These are phyloP conservation scores for Stagonosporopsis chrysanthemi DNA, from an alignment of 2,329 filamentous ascomycete species.

Conservation along the genomic window DNA sequence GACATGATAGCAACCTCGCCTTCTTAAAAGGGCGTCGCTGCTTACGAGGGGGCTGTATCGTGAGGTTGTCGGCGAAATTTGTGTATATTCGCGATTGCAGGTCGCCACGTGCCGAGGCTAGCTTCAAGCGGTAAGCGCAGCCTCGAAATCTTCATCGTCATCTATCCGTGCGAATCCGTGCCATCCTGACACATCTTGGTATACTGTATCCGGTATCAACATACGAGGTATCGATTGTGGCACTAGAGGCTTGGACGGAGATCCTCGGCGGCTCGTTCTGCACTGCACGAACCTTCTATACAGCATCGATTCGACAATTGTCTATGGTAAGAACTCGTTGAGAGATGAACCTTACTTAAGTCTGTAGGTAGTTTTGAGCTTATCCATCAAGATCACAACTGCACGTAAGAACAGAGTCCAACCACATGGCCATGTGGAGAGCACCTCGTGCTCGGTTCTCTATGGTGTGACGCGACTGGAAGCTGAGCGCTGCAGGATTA, in stretches of 20 bases:
- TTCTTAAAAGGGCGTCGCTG: background rate
- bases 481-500: too few species aligned
- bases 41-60: background rate
- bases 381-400: too few species aligned
- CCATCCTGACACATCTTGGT: conserved; percentile 21
- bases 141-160: conserved; percentile 8
- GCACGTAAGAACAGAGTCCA: too few species aligned
- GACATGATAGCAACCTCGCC: background rate
- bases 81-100: background rate
- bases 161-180: conserved; percentile 3
- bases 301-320: too few species aligned
- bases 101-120: conserved; percentile 14
- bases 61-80: conserved; percentile 8
- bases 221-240: conserved; percentile 23
- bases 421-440: too few species aligned
- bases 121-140: background rate
- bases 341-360: too few species aligned
- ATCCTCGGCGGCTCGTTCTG: background rate
- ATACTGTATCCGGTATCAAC: conserved; percentile 25
- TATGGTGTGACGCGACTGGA: too few species aligned
- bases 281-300: too few species aligned
- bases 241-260: conserved; percentile 35
- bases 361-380: too few species aligned
- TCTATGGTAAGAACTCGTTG: too few species aligned
- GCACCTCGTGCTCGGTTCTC: too few species aligned